These are phyloP conservation scores for Paraphoma sp. DNA, from an alignment of 2,329 filamentous ascomycete species.

Conservation along the genomic window DNA sequence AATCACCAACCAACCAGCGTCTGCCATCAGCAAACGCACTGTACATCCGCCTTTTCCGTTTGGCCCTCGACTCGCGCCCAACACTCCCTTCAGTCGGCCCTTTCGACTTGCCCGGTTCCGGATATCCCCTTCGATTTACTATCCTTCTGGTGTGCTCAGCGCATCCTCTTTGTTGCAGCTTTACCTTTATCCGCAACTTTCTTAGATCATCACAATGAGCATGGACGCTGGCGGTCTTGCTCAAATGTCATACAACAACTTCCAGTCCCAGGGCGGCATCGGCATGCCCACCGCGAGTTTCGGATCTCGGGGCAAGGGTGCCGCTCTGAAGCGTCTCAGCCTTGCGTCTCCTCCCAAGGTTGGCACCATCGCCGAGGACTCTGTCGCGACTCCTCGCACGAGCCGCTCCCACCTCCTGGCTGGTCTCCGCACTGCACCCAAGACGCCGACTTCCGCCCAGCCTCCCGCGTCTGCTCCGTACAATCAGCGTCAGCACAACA, in stretches of 20 bases:
- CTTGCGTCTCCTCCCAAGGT: conserved; percentile 77
- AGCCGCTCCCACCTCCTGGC: conserved; percentile 94
- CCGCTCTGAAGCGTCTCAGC: conserved; percentile 86
- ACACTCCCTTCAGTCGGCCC: conserved; percentile 31
- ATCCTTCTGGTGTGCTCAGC: conserved; percentile 37
- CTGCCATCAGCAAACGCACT: conserved; percentile 30
- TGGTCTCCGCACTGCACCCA: conserved; percentile 90
- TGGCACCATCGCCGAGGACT: conserved; percentile 69
- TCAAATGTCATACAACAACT: conserved; percentile 94
- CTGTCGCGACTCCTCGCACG: conserved; percentile 79
- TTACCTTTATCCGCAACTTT: conserved; percentile 38
- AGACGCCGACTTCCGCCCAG: conserved; percentile 74
- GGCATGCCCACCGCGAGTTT: conserved; percentile 80
- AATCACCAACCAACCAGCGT: conserved; percentile 39
- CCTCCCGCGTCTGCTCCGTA: conserved; percentile 68
- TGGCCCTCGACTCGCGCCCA: conserved; percentile 13
- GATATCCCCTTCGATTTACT: conserved; percentile 38
- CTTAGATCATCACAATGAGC: conserved; percentile 51
- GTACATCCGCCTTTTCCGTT: conserved; percentile 19
- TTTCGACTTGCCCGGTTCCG: conserved; percentile 13
- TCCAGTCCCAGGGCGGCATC: conserved; percentile 68
- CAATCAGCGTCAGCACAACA: conserved; percentile 60
- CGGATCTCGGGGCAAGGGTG: conserved; percentile 82
- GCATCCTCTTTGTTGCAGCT: conserved; percentile 37
- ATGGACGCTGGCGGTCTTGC: conserved; percentile 99